Percentiles rank a stretch among this genome's conserved stretches.
phyloP scores from a whole-genome alignment of 805 yeast genomes.

The Metschnikowia bowlesiae region DNA sequence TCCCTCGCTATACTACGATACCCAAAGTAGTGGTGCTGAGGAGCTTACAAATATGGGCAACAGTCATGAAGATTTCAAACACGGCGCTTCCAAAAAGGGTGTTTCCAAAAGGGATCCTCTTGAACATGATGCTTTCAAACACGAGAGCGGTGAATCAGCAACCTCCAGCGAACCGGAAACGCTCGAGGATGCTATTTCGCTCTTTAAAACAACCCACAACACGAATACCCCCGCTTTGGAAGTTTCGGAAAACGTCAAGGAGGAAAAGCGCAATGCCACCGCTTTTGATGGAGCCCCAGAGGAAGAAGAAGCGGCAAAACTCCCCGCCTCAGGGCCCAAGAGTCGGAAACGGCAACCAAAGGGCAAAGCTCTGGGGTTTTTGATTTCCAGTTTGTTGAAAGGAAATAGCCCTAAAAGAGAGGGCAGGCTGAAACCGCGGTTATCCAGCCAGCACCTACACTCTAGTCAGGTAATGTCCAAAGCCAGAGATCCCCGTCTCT shows the following conservation, averaged over 20 bases:
- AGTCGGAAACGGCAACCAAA: neutral
- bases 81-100: too few relatives aligned
- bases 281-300: neutral
- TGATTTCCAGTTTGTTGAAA: neutral
- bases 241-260: neutral
- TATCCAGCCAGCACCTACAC: neutral
- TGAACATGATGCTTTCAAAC: too few relatives aligned
- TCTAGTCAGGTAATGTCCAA: neutral
- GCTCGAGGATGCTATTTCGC: neutral
- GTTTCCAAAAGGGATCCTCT: too few relatives aligned
- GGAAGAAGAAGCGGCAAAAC: neutral
- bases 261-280: neutral
- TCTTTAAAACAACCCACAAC: neutral
- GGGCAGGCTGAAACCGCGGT: neutral
- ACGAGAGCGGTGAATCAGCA: neutral
- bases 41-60: too few relatives aligned
- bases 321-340: too few relatives aligned
- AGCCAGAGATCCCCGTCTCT: neutral
- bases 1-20: too few relatives aligned
- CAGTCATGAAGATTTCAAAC: too few relatives aligned
- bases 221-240: neutral
- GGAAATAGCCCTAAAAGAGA: neutral
- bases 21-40: too few relatives aligned
- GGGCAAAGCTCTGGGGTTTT: neutral
- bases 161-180: neutral